These are phyloP conservation scores for Sphaerulina vaccinii DNA, from an alignment of 2,329 filamentous ascomycete species.

Conservation along the genomic window DNA sequence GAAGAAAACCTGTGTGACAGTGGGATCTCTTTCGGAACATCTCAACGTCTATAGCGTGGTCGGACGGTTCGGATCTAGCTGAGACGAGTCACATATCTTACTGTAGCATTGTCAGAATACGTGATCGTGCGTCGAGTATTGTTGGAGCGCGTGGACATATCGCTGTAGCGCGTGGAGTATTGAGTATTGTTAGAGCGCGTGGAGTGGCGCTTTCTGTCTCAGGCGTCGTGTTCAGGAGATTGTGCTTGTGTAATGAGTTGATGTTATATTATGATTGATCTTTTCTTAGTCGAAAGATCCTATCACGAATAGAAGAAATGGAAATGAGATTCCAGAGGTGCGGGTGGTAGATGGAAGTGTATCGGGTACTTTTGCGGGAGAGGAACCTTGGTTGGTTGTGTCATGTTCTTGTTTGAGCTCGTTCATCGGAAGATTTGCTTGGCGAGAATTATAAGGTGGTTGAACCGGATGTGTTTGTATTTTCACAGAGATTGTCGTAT, in stretches of 20 bases:
- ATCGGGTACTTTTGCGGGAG: not conserved
- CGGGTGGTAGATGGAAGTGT: not conserved
- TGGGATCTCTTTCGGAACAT: not conserved
- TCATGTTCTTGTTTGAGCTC: no score
- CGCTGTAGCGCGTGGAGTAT: not conserved
- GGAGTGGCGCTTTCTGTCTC: not conserved
- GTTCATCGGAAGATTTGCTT: no score
- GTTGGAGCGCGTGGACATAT: no score
- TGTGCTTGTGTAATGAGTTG: not conserved
- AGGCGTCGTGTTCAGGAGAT: not conserved
- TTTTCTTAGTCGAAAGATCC: no score
- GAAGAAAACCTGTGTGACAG: not conserved
- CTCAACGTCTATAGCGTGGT: not conserved
- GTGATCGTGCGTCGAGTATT: no score
- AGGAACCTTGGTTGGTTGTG: not conserved
- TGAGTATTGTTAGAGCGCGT: no score
- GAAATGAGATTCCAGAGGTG: not conserved
- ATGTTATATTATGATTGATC: not conserved
- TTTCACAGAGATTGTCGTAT: not conserved
- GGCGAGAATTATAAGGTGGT: no score
- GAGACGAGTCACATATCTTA: no score
- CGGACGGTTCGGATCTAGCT: no score
- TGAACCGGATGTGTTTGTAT: no score
- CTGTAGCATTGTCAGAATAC: no score
- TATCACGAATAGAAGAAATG: not conserved